Evolutionary conservation across 78 protist genomes (phyloP).

Genomic region (Chrysochromulina parva): DNA sequence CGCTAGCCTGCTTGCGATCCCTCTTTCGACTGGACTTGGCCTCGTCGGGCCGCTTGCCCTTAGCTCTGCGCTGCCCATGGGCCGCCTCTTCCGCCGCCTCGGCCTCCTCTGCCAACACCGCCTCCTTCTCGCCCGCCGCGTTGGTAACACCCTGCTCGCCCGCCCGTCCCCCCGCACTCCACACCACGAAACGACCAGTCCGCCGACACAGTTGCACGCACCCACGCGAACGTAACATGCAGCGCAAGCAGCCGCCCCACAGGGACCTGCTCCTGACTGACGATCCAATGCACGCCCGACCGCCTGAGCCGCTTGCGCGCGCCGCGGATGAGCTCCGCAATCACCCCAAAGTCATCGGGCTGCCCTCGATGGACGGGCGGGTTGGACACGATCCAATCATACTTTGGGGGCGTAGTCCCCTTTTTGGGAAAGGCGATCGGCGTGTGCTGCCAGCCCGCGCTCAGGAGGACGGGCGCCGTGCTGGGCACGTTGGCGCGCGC

Average conservation of each 20-base stretch:
- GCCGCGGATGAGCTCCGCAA: neutral
- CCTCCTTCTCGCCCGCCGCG: no score
- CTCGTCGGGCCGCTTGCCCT: no score
- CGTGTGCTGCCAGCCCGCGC: neutral
- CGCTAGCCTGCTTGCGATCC: no score
- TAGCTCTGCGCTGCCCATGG: no score
- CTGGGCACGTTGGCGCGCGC: neutral
- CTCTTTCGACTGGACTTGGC: no score
- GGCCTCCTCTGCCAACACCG: no score
- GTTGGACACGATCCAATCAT: slow-evolving; percentile 19
- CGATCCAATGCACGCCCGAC: neutral
- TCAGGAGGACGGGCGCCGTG: neutral
- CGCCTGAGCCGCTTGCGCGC: neutral
- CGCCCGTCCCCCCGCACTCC: neutral
- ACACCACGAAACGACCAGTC: slow-evolving; percentile 1
- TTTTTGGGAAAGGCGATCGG: neutral
- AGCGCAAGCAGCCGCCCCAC: neutral
- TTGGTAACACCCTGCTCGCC: no score
- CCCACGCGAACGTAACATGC: neutral
- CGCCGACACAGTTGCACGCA: neutral
- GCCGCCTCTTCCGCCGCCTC: no score
- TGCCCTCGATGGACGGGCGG: neutral
- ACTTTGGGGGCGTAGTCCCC: neutral
- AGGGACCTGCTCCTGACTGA: neutral
- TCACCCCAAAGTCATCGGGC: neutral